phyloP scores from a whole-genome alignment of 768 basidiomycete species.

The Collybia sordida region DNA sequence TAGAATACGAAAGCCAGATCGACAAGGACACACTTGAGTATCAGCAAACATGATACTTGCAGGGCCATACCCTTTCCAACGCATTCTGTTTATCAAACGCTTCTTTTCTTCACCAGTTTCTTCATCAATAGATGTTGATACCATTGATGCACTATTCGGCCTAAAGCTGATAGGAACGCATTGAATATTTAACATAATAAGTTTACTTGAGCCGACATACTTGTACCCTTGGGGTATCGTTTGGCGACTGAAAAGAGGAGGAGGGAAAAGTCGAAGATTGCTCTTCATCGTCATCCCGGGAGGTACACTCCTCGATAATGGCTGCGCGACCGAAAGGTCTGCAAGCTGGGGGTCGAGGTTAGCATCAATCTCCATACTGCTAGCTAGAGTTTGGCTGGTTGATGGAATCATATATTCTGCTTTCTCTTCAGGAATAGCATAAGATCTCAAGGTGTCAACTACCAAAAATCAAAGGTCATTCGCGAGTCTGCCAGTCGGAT shows the following conservation, averaged over 20 bases:
- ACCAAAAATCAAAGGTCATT: slow-evolving; percentile 3
- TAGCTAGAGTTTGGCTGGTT: slow-evolving; percentile 13
- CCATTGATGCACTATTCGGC: slow-evolving; percentile 71
- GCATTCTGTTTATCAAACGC: slow-evolving; percentile 78
- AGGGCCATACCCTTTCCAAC: slow-evolving; percentile 85
- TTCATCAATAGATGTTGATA: slow-evolving; percentile 64
- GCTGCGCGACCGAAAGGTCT: slow-evolving; percentile 16
- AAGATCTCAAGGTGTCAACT: slow-evolving; percentile 79
- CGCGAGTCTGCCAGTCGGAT: no score
- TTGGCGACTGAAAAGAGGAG: slow-evolving; percentile 87
- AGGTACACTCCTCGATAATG: slow-evolving; percentile 11
- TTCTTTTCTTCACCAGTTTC: slow-evolving; percentile 81
- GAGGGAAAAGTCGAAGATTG: slow-evolving; percentile 78
- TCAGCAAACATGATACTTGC: slow-evolving; percentile 70
- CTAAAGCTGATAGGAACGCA: slow-evolving; percentile 56
- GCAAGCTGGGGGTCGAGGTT: slow-evolving; percentile 54
- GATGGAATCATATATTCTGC: slow-evolving; percentile 55
- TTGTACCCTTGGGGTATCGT: slow-evolving; percentile 79
- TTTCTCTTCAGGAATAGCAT: slow-evolving; percentile 64
- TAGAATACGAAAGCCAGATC: background rate
- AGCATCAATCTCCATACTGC: slow-evolving; percentile 25
- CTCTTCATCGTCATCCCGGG: slow-evolving; percentile 32
- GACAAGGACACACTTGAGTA: slow-evolving; percentile 36
- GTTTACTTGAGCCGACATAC: slow-evolving; percentile 36
- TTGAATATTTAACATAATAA: background rate